Base-by-base conservation (phyloP, 495 filamentous ascomycete genomes). In the Podospora sp. region DNA sequence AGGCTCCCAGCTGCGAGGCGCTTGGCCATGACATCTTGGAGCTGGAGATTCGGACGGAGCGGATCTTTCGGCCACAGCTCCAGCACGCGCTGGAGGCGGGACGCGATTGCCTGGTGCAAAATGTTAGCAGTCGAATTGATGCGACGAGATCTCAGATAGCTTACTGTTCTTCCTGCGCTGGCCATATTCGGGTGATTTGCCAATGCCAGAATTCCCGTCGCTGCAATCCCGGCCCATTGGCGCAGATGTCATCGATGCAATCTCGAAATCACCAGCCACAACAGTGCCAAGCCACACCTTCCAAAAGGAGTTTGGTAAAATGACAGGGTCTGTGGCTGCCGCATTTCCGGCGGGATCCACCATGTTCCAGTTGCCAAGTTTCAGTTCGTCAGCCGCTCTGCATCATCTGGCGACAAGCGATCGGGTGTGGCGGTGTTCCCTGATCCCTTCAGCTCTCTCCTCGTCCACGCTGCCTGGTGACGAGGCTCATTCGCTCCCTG, bases 21-120 rank as follows among this genome's bases (percentile, higher is more conserved):
- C 62, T 83, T 80, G 68, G 85, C 83, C 51, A 97, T 83, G 62
- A 88, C 84, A 66, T 86, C 78, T 68, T 92, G 90, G 73, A 97
- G 86, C 65, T 91, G 89, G 72, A 89, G 83, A 60, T 89, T 86
- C 11, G 93, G 93, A 1, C 93, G 92, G 62, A 97, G 86, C 51
- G 78, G 73, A 74, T 96, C 92, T 67, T 83, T 81, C 57, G 93
- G 93, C 93, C 93, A 97, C 71, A 86, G 88, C 69, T 84, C 80
- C 62, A 96, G 80, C 66, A 90, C 88, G 78, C 84, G 88, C 64
- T 87, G 81, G 82, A 88, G 64, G 40, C 40, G 40, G 33, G 60
- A 62, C 22, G 71, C 72, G 69, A 68, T 35, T 72, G 74, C 69
- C 26, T 26, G 36, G 8, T 20, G n/a, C 20, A 26, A 33, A 11